Percentiles rank a stretch among this genome's conserved stretches.
These are phyloP conservation scores for Amanita phalloides DNA, from an alignment of 768 basidiomycete genomes.

Conservation along the genomic window DNA sequence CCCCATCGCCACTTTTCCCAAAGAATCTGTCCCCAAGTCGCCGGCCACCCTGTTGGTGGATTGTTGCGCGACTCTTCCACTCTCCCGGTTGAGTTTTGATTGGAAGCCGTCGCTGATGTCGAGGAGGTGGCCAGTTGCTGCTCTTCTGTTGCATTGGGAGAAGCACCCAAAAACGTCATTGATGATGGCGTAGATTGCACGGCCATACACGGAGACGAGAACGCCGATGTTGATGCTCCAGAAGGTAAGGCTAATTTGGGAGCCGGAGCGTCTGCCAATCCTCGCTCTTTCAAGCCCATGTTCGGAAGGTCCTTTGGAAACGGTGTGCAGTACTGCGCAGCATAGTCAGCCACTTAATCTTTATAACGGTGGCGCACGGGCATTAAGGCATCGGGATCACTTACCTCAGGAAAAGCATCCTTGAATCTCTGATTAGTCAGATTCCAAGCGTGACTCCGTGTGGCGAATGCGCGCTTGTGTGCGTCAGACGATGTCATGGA, in stretches of 20 bases:
- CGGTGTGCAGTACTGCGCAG: slow-evolving; percentile 54
- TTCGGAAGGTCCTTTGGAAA: slow-evolving; percentile 73
- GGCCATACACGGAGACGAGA: not conserved
- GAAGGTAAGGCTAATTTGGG: slow-evolving; percentile 12
- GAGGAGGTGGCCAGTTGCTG: not conserved
- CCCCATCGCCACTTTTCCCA: slow-evolving; percentile 87
- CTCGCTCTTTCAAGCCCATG: slow-evolving; percentile 80
- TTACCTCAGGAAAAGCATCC: slow-evolving; percentile 83
- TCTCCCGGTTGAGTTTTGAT: slow-evolving; percentile 6
- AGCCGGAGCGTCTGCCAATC: slow-evolving; percentile 27
- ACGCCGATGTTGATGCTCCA: slow-evolving; percentile 3
- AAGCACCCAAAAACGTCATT: not conserved
- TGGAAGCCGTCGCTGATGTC: slow-evolving; percentile 4
- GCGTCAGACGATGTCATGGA: slow-evolving; percentile 71
- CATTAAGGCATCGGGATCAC: slow-evolving; percentile 16
- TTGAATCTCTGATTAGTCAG: slow-evolving; percentile 66
- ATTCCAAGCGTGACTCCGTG: slow-evolving; percentile 82
- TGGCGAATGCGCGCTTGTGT: slow-evolving; percentile 72
- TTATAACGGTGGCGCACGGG: not conserved
- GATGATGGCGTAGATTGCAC: not conserved
- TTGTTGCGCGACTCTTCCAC: slow-evolving; percentile 8
- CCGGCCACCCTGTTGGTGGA: slow-evolving; percentile 39
- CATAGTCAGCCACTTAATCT: not conserved
- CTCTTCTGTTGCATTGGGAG: not conserved
- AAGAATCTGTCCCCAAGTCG: slow-evolving; percentile 52